Conservation (phyloP, 768 basidiomycete genomes). For the Erythrobasidium yunnanense region DNA sequence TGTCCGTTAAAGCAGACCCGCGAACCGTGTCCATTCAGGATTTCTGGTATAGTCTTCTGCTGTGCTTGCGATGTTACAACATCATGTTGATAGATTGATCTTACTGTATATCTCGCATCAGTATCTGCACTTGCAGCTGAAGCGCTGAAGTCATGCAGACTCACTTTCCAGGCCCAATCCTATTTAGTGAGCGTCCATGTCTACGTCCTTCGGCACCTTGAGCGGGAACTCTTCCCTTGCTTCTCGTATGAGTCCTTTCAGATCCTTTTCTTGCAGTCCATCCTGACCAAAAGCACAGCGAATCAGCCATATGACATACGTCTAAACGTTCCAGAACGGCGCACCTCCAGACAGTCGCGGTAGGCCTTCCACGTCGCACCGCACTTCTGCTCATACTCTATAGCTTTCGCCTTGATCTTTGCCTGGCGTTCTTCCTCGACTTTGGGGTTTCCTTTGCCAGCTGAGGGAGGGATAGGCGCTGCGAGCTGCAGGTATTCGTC, state of each 20-base stretch:
- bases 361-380: slow-evolving; percentile 73
- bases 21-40: too few relatives aligned
- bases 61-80: too few relatives aligned
- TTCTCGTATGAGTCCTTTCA: slow-evolving; percentile 8
- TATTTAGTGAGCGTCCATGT: too few relatives aligned
- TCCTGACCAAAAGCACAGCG: neutral
- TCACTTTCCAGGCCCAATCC: too few relatives aligned
- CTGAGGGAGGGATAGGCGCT: slow-evolving; percentile 26
- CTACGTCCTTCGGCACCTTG: slow-evolving; percentile 17
- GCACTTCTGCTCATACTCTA: slow-evolving; percentile 75
- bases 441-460: slow-evolving; percentile 38
- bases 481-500: slow-evolving; percentile 83
- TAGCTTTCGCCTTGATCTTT: slow-evolving; percentile 63
- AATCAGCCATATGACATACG: neutral
- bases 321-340: slow-evolving; percentile 31
- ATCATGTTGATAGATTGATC: too few relatives aligned
- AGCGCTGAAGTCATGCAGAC: too few relatives aligned
- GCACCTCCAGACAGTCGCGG: slow-evolving; percentile 68
- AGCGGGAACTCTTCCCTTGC: slow-evolving; percentile 25
- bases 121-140: too few relatives aligned
- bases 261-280: slow-evolving; percentile 17
- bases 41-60: too few relatives aligned
- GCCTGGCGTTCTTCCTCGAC: slow-evolving; percentile 40
- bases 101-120: too few relatives aligned
- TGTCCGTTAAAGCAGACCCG: too few relatives aligned